Conservation (phyloP, 306 rosid species). For the Quercus aquifolioides region DNA sequence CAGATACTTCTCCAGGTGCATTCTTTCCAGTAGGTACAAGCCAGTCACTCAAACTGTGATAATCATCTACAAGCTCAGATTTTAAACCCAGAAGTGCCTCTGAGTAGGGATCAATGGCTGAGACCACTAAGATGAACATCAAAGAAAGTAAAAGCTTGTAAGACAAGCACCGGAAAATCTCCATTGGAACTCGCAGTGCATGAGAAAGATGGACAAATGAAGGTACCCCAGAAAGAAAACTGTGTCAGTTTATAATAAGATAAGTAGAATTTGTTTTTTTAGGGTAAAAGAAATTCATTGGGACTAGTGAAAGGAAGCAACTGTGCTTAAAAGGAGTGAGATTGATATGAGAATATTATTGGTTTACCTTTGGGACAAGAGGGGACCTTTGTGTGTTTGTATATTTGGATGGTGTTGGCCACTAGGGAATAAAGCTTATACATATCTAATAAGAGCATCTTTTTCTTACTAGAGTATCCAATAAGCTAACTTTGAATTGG, state of each 20-base stretch:
- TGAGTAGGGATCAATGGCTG: slow-evolving; percentile 60
- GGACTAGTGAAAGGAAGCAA: slow-evolving; percentile 59
- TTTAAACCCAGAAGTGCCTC: slow-evolving; percentile 76
- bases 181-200: slow-evolving; percentile 69
- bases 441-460: slow-evolving; percentile 24
- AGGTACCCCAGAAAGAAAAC: slow-evolving; percentile 41
- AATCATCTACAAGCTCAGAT: slow-evolving; percentile 57
- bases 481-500: slow-evolving; percentile 38
- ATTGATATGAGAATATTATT: slow-evolving; percentile 46
- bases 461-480: slow-evolving; percentile 55
- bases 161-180: slow-evolving; percentile 45
- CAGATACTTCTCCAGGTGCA: slow-evolving; percentile 43
- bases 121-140: slow-evolving; percentile 32
- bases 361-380: slow-evolving; percentile 47
- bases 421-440: slow-evolving; percentile 54
- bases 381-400: slow-evolving; percentile 56
- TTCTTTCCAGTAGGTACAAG: slow-evolving; percentile 34
- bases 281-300: slow-evolving; percentile 64
- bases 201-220: slow-evolving; percentile 35
- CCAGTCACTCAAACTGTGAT: slow-evolving; percentile 66
- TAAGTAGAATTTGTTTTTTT: slow-evolving; percentile 33
- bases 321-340: slow-evolving; percentile 28
- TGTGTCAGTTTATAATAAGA: slow-evolving; percentile 34
- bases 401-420: slow-evolving; percentile 65
- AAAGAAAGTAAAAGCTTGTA: slow-evolving; percentile 39